Percentiles rank a stretch among this genome's conserved stretches.
phyloP scores from a whole-genome alignment of 257 asterid species.

The Eucommia ulmoides region DNA sequence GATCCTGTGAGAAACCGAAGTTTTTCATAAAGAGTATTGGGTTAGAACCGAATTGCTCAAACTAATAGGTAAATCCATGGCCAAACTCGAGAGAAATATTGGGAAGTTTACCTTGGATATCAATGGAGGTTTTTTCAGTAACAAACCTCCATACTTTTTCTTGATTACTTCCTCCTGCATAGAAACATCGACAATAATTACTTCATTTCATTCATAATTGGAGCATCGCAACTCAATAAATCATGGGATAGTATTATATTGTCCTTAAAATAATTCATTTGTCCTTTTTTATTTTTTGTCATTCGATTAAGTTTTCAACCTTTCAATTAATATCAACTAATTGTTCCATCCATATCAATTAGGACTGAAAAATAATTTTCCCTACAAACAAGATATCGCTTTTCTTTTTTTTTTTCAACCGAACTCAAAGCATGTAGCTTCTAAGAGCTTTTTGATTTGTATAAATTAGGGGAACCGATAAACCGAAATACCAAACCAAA shows the following conservation, averaged over 20 bases:
- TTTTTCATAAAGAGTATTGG: not conserved
- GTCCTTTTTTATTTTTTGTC: not conserved
- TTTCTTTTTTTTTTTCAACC: too few relatives aligned
- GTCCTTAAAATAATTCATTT: not conserved
- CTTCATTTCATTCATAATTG: not conserved
- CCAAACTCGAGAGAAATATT: not conserved
- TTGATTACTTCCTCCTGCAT: conserved; percentile 54
- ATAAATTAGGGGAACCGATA: too few relatives aligned
- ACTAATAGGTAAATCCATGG: not conserved
- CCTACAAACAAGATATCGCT: too few relatives aligned
- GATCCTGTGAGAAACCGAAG: conserved; percentile 31
- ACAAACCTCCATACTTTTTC: conserved; percentile 65
- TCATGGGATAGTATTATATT: not conserved
- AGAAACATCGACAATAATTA: not conserved
- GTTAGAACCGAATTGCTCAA: not conserved
- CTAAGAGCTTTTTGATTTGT: too few relatives aligned
- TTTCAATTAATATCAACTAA: too few relatives aligned
- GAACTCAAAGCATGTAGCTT: too few relatives aligned
- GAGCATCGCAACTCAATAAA: not conserved
- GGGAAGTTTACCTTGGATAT: conserved; percentile 42
- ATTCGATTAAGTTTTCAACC: too few relatives aligned
- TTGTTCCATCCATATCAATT: too few relatives aligned
- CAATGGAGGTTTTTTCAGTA: conserved; percentile 51
- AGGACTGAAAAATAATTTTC: too few relatives aligned
- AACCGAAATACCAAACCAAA: too few relatives aligned